Percentiles rank a stretch among this genome's conserved stretches.
These are phyloP conservation scores for Plasmodium fragile DNA, from an alignment of 169 alveolate genomes.

Conservation along the genomic window DNA sequence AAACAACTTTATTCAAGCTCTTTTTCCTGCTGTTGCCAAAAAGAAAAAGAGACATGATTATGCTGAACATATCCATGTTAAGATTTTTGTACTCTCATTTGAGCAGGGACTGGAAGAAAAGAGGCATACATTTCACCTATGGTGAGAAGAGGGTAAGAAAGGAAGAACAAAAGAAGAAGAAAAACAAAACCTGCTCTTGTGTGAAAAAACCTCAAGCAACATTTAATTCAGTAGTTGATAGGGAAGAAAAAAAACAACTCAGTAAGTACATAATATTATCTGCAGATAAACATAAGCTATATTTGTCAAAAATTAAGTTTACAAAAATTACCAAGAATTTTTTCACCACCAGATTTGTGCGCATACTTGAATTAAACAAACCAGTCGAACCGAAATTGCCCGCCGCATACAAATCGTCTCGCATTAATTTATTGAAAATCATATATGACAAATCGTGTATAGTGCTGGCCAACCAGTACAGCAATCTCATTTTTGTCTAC, in stretches of 20 bases:
- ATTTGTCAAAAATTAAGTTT: constrained; percentile 44
- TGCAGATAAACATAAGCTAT: constrained; percentile 51
- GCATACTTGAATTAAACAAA: constrained; percentile 11
- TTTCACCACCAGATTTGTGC: constrained; percentile 54
- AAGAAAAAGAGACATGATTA: constrained; percentile 25
- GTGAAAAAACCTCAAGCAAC: background rate
- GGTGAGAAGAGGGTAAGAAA: background rate
- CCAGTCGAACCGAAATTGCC: constrained; percentile 26
- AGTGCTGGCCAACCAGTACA: constrained; percentile 64
- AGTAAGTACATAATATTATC: constrained; percentile 44
- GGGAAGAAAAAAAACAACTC: constrained; percentile 52
- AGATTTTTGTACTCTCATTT: constrained; percentile 72
- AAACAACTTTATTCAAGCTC: constrained; percentile 7
- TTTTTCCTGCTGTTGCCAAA: constrained; percentile 24
- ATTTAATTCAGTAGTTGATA: constrained; percentile 16
- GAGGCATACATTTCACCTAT: background rate
- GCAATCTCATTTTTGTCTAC: constrained; percentile 39
- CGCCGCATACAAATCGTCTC: constrained; percentile 25
- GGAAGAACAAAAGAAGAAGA: background rate
- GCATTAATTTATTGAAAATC: constrained; percentile 71
- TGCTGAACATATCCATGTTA: constrained; percentile 50
- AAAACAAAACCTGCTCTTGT: constrained; percentile 9
- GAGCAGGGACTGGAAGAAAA: background rate
- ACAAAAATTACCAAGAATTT: constrained; percentile 49
- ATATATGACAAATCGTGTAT: constrained; percentile 73